Conservation (phyloP, 1,284 basidiomycete genomes). For the Cutaneotrichosporon curvatum region DNA sequence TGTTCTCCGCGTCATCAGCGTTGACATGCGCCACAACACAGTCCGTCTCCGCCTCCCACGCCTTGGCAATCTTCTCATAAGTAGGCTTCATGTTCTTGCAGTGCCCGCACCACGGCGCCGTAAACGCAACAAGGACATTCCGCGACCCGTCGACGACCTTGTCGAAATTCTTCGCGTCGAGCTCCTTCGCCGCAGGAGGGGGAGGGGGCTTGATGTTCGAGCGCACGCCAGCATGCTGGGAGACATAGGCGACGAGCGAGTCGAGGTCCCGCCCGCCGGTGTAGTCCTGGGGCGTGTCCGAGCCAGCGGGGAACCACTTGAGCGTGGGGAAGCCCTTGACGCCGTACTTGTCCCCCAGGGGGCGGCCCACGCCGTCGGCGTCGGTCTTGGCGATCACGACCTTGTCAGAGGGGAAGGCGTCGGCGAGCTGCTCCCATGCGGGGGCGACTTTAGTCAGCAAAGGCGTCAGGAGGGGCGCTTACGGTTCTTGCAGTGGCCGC, state of each 20-base stretch:
- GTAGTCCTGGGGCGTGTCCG: conserved; percentile 62
- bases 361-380: conserved; percentile 74
- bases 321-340: conserved; percentile 83
- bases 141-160: conserved; percentile 65
- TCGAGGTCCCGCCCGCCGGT: conserved; percentile 75
- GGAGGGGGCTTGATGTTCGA: conserved; percentile 78
- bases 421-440: conserved; percentile 77
- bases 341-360: conserved; percentile 53
- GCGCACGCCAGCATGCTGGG: conserved; percentile 68
- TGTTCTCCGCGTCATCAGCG: conserved; percentile 76
- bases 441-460: conserved; percentile 63
- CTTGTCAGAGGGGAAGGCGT: conserved; percentile 68
- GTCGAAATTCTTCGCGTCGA: conserved; percentile 68
- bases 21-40: conserved; percentile 86
- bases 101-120: conserved; percentile 52
- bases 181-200: conserved; percentile 61
- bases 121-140: conserved; percentile 85
- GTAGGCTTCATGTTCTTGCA: conserved; percentile 64
- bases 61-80: conserved; percentile 75
- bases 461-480: conserved; percentile 7
- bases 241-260: conserved; percentile 65
- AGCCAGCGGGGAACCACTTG: conserved; percentile 76
- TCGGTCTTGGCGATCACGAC: conserved; percentile 89
- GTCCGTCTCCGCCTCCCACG: conserved; percentile 68
- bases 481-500: conserved; percentile 49